Evolutionary conservation across 2,329 filamentous ascomycete genomes (phyloP).

Genomic region (Exophiala mesophila): DNA sequence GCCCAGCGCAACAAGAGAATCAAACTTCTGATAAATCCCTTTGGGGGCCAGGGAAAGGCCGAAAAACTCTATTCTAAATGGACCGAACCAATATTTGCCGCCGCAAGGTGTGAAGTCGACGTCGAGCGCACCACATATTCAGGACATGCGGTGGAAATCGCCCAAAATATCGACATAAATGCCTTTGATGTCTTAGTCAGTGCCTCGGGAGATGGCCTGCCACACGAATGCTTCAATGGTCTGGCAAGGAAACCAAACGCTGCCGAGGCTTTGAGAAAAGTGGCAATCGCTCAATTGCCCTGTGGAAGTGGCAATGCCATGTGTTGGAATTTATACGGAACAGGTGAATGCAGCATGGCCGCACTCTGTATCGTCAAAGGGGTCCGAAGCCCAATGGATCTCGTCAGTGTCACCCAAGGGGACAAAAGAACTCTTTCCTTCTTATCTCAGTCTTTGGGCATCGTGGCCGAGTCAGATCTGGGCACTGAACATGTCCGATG

Average conservation of each 20-base stretch:
- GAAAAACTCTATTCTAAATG: constrained; percentile 67
- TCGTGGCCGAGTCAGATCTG: constrained; percentile 84
- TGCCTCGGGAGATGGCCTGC: constrained; percentile 86
- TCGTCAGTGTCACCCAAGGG: constrained; percentile 83
- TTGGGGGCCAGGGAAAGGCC: constrained; percentile 76
- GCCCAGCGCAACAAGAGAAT: constrained; percentile 68
- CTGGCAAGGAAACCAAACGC: constrained; percentile 73
- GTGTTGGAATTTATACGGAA: constrained; percentile 83
- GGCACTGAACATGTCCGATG: constrained; percentile 86
- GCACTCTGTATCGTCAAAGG: constrained; percentile 85
- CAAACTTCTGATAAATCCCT: constrained; percentile 86
- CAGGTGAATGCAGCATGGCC: constrained; percentile 66
- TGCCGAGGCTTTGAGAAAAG: constrained; percentile 63
- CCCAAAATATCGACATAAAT: constrained; percentile 68
- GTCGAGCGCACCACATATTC: constrained; percentile 64
- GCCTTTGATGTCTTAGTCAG: constrained; percentile 80
- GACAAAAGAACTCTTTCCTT: constrained; percentile 72
- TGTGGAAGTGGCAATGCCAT: constrained; percentile 94
- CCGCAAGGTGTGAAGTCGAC: constrained; percentile 72
- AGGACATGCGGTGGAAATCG: constrained; percentile 75
- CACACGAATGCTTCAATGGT: constrained; percentile 93
- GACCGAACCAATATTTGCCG: constrained; percentile 75
- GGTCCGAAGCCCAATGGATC: constrained; percentile 73
- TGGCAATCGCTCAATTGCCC: constrained; percentile 82
- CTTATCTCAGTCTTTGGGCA: constrained; percentile 81